Base-by-base conservation (phyloP, 805 yeast genomes). In the Candida khao-thaluensis region DNA sequence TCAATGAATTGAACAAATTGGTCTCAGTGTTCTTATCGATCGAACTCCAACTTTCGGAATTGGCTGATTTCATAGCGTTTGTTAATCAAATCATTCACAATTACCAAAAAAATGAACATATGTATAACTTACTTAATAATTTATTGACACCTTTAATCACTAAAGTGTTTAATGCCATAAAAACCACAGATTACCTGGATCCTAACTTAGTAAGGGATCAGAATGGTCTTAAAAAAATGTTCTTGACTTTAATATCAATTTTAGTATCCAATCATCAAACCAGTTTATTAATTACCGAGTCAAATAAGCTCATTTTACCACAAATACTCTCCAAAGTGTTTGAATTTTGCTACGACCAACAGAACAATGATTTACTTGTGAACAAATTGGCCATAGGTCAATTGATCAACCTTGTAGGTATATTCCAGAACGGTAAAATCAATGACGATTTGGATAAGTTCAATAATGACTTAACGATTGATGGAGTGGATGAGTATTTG, bases 31-130 rank as follows among this genome's bases (percentile, higher is more conserved):
- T 81, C 16, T 66, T 87, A 41, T 72, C 76, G 10, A 56, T 67
- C 5, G 74, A 81, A 49, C 67, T 82, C 50, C 77, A 75, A 42
- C 61, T 76, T 9, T 64, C 70, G 38, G 96, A 90, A 57, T 66
- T 91, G 56, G 73, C 76, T 26, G 96, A 89, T 54, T 88, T 93
- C 55, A 64, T 89, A 40, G 76, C 91, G 27, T 91, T 93, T 58
- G 64, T 93, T 45, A 90, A 95, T 4, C 98, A 93, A 62, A 76
- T 93, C 45, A 77, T 85, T 37, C 97, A 91, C 58, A 76, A 72
- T 48, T 88, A 82, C 62, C 76, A 79, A 53, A 70, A 70, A 32
- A 82, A 85, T 49, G 79, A 76, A 30, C 74, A 71, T 30, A 78
- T 89, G 38, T 88, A 85, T 59, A 79, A 80, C 50, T 67, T 91